A percentile compares a stretch with the other conserved stretches of the same genome.
These are phyloP conservation scores for Hansenula lynferdii DNA, from an alignment of 1,139 yeast genomes.

Conservation along the genomic window DNA sequence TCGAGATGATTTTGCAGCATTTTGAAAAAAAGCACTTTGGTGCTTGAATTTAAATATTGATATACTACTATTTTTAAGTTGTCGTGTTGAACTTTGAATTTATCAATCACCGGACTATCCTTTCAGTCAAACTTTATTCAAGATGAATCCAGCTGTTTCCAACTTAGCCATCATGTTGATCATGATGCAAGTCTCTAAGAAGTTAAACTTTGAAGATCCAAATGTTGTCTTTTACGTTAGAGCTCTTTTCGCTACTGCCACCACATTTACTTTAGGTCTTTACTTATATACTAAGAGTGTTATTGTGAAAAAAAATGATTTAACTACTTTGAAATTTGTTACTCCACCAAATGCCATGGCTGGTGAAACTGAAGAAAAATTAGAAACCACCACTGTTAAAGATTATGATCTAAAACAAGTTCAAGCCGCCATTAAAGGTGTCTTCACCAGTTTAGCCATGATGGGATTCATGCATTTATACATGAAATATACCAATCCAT, in stretches of 20 bases:
- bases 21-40: neutral
- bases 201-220: slow-evolving; percentile 87
- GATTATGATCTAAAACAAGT: slow-evolving; percentile 92
- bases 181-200: slow-evolving; percentile 95
- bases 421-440: slow-evolving; percentile 70
- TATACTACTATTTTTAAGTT: too few species aligned
- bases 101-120: neutral
- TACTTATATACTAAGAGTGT: slow-evolving; percentile 60
- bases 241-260: slow-evolving; percentile 63
- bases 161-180: slow-evolving; percentile 89
- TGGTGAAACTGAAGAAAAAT: slow-evolving; percentile 70
- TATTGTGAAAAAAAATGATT: slow-evolving; percentile 75
- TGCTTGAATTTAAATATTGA: too few species aligned
- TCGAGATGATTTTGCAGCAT: slow-evolving; percentile 1
- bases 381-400: slow-evolving; percentile 84
- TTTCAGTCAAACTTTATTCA: slow-evolving; percentile 29
- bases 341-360: slow-evolving; percentile 80
- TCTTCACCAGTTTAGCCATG: slow-evolving; percentile 91
- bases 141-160: slow-evolving; percentile 81
- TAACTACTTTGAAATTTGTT: slow-evolving; percentile 87
- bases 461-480: slow-evolving; percentile 98
- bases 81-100: too few species aligned
- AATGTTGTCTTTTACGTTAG: slow-evolving; percentile 72
- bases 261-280: slow-evolving; percentile 56
- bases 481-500: slow-evolving; percentile 97